Evolutionary conservation across 2,329 filamentous ascomycete species (phyloP).

Genomic region (Diplodia intermedia): DNA sequence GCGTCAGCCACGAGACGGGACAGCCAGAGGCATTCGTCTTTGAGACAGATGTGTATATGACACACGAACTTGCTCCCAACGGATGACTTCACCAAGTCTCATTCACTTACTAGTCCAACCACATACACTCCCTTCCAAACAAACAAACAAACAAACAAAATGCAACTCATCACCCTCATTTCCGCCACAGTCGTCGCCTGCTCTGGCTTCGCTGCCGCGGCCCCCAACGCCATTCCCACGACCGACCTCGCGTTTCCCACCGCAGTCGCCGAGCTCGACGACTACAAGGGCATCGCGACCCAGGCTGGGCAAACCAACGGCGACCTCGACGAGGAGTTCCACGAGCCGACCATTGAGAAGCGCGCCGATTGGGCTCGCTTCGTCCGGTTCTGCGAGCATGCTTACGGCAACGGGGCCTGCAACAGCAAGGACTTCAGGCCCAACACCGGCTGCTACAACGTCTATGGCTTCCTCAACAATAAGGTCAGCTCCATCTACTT

Average conservation of each 20-base stretch:
- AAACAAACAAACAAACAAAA: neutral
- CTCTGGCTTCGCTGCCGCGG: constrained; percentile 4
- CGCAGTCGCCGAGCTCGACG: neutral
- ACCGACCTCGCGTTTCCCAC: neutral
- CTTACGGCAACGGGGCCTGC: neutral
- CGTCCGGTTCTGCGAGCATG: constrained; percentile 9
- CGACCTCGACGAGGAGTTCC: neutral
- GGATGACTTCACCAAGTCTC: neutral
- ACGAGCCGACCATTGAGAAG: constrained; percentile 1
- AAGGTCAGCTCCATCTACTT: constrained; percentile 6
- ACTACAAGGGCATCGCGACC: neutral
- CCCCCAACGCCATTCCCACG: neutral
- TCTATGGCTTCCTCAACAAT: constrained; percentile 2
- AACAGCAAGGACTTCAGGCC: constrained; percentile 6
- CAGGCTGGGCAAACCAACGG: neutral
- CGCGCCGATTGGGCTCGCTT: constrained; percentile 7
- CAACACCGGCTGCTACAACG: constrained; percentile 7
- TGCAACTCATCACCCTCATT: constrained; percentile 24
- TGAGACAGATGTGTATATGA: constrained; percentile 9
- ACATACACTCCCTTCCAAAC: constrained; percentile 3
- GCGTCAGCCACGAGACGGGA: neutral
- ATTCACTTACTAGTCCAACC: neutral
- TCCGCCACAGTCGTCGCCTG: constrained; percentile 9
- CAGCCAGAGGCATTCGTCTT: neutral
- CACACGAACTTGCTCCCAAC: neutral